phyloP scores from a whole-genome alignment of 768 basidiomycete species.

The Hydnomerulius pinastri region DNA sequence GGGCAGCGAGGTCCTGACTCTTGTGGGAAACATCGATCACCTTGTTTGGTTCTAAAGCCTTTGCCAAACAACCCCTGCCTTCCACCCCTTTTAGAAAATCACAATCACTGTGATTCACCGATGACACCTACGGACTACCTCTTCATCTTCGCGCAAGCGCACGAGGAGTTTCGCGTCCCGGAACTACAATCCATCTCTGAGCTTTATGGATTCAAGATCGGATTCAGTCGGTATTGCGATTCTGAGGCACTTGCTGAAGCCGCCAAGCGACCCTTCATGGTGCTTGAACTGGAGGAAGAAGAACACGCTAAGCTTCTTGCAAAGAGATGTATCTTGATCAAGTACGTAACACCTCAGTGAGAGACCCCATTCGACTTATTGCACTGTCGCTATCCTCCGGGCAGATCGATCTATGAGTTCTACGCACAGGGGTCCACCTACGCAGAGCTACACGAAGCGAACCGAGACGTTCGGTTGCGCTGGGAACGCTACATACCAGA shows the following conservation, averaged over 20 bases:
- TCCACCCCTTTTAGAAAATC: slow-evolving; percentile 1
- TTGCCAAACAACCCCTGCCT: slow-evolving; percentile 13
- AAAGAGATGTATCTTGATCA: slow-evolving; percentile 78
- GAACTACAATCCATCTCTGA: slow-evolving; percentile 80
- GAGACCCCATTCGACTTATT: background rate
- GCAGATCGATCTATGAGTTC: slow-evolving; percentile 76
- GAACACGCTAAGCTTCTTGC: slow-evolving; percentile 76
- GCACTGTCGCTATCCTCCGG: background rate
- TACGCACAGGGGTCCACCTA: slow-evolving; percentile 75
- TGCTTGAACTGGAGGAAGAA: slow-evolving; percentile 67
- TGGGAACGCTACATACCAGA: slow-evolving; percentile 64
- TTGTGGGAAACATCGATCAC: background rate
- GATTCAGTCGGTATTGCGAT: slow-evolving; percentile 41
- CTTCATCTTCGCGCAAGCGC: slow-evolving; percentile 78
- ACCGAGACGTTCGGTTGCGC: slow-evolving; percentile 40
- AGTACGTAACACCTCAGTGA: slow-evolving; percentile 45
- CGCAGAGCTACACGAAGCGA: slow-evolving; percentile 63
- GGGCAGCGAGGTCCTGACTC: too few relatives aligned
- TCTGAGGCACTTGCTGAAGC: slow-evolving; percentile 49
- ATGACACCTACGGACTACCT: slow-evolving; percentile 46
- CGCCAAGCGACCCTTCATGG: slow-evolving; percentile 67
- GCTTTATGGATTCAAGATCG: slow-evolving; percentile 64
- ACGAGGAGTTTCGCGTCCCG: slow-evolving; percentile 82
- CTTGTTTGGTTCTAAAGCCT: slow-evolving; percentile 6
- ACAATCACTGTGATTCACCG: background rate